A percentile compares a stretch with the other conserved stretches of the same genome.
These are phyloP conservation scores for Xylariaceae sp. DNA, from an alignment of 2,329 filamentous ascomycete genomes.

Conservation along the genomic window DNA sequence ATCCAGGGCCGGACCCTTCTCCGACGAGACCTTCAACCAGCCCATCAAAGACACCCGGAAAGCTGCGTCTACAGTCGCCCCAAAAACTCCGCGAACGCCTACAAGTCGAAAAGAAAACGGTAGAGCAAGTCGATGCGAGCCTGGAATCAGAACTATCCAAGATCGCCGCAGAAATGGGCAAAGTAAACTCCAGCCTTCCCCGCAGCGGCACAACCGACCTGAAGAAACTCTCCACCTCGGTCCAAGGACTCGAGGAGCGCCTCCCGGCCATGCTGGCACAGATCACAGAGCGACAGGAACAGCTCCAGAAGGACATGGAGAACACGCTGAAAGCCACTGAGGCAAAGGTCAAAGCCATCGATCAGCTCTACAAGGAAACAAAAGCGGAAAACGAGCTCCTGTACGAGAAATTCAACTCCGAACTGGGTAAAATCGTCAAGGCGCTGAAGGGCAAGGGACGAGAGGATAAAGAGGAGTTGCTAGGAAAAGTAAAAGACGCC, in stretches of 20 bases:
- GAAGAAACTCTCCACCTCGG: conserved; percentile 49
- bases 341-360: conserved; percentile 73
- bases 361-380: conserved; percentile 83
- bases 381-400: conserved; percentile 89
- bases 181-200: conserved; percentile 42
- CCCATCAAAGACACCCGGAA: conserved; percentile 42
- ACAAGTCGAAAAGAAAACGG: conserved; percentile 72
- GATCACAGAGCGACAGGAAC: conserved; percentile 56
- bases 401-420: conserved; percentile 89
- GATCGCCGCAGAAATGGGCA: conserved; percentile 76
- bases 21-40: conserved; percentile 32
- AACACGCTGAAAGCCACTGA: conserved; percentile 70
- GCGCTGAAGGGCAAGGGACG: conserved; percentile 68
- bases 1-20: conserved; percentile 23
- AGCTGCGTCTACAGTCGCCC: conserved; percentile 65
- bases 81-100: conserved; percentile 81
- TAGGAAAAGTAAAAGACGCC: conserved; percentile 65
- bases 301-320: conserved; percentile 68
- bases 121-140: conserved; percentile 64
- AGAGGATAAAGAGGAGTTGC: conserved; percentile 75
- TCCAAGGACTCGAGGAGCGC: conserved; percentile 64
- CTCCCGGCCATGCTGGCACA: conserved; percentile 59
- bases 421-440: conserved; percentile 77
- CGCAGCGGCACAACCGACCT: conserved; percentile 40
- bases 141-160: conserved; percentile 73